Evolutionary conservation across 1,284 basidiomycete species (phyloP), one percentile per base, ranked within the genome.

Genomic region (Cystobasidium sp.): DNA sequence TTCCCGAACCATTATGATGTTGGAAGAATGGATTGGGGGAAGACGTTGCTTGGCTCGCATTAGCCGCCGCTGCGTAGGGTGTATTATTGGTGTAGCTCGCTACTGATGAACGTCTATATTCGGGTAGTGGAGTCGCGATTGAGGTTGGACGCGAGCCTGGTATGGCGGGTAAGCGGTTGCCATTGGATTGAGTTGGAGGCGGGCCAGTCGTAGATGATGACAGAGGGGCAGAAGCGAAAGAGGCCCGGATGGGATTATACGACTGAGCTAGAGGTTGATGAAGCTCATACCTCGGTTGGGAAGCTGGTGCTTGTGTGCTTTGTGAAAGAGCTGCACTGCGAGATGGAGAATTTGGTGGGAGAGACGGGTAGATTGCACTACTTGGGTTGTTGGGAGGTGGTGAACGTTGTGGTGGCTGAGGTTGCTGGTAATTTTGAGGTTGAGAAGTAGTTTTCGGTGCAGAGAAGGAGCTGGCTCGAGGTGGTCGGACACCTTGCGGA

Each of bases 171-270:
- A 66, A 41, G 1, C 64, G 47, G 39, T 6, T 52, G 14, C 43
- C 46, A 24, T 39, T 39, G 8, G 47, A 37, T 18, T 41, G 31
- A n/a, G 47, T 20, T 49, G 68, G 51, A 46, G 68, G 43, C 6
- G 68, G 43, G 46, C 55, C 18, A 22, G 3, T 20, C 10, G 22
- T 43, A 41, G 47, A 37, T 47, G 49, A 44, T 14, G 37, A 51
- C n/a, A 18, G n/a, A 47, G 61, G 59, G 12, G 69, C 47, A 10
- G 69, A 39, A 49, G 43, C 24, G 37, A 71, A 55, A 7, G 69
- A 71, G n/a, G 69, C 69, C 6, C 69, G 46, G 41, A 71, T 46
- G 18, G 69, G 69, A 56, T 62, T 49, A 16, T 71, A n/a, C 1
- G 68, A 24, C 16, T 46, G 20, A 12, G 69, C 49, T 20, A 22